phyloP scores from a whole-genome alignment of 495 filamentous ascomycete genomes.

The Lasiosphaeria hispida region DNA sequence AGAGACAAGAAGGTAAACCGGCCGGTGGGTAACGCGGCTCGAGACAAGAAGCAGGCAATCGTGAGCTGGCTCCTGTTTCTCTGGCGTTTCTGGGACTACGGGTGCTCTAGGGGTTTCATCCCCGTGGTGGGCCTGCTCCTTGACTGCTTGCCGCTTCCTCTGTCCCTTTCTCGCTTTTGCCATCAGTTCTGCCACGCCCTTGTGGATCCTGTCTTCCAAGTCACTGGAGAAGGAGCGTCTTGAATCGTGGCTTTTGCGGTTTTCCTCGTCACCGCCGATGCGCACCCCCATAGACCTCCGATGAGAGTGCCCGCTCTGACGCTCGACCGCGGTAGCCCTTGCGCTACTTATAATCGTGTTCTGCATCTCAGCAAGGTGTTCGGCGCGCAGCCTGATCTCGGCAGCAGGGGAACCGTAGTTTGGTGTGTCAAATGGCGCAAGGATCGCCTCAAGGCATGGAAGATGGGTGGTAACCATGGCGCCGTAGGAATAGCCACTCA shows the following conservation, averaged over 20 bases:
- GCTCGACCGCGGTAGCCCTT: constrained; percentile 21
- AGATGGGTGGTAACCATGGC: constrained; percentile 74
- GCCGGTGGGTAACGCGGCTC: constrained; percentile 27
- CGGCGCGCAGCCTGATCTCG: constrained; percentile 66
- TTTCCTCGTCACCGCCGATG: constrained; percentile 41
- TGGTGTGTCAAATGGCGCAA: constrained; percentile 55
- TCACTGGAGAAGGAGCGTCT: constrained; percentile 26
- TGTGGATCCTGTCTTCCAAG: constrained; percentile 38
- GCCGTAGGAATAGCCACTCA: constrained; percentile 92
- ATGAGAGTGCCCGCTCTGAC: constrained; percentile 23
- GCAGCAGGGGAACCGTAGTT: constrained; percentile 52
- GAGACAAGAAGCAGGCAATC: constrained; percentile 26
- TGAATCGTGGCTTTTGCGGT: constrained; percentile 30
- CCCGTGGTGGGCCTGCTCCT: neutral
- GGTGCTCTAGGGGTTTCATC: neutral
- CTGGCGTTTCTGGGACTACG: constrained; percentile 2
- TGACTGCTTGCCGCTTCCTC: constrained; percentile 14
- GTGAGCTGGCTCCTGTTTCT: constrained; percentile 16
- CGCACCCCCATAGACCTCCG: constrained; percentile 35
- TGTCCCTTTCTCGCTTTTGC: constrained; percentile 32
- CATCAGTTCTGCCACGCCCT: constrained; percentile 40
- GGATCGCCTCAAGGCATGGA: constrained; percentile 57
- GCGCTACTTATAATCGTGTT: constrained; percentile 36
- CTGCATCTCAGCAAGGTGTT: constrained; percentile 56
- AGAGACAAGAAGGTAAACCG: constrained; percentile 76